phyloP scores from a whole-genome alignment of 2,329 filamentous ascomycete species.

The Arthrinium phaeospermum region DNA sequence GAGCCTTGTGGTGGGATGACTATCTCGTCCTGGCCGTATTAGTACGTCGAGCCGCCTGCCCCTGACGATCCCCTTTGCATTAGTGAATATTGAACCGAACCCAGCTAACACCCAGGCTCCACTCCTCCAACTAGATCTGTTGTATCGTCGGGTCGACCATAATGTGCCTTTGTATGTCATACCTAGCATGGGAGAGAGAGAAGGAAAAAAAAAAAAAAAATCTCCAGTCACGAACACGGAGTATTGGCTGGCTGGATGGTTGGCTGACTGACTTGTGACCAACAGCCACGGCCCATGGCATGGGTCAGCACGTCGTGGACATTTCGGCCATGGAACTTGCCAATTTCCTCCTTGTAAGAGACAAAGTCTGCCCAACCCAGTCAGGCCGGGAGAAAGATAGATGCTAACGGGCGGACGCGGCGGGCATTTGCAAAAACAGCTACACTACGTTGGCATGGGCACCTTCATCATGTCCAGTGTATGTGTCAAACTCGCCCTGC shows the following conservation, averaged over 20 bases:
- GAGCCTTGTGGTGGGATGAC: constrained; percentile 8
- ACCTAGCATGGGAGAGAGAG: background rate
- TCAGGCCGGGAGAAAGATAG: background rate
- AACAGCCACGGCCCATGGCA: background rate
- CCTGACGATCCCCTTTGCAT: background rate
- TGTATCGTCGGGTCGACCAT: background rate
- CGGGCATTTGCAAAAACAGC: background rate
- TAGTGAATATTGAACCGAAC: background rate
- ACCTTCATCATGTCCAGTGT: background rate
- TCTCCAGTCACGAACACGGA: background rate
- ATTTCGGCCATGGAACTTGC: background rate
- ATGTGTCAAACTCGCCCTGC: constrained; percentile 35
- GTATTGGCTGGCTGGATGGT: background rate
- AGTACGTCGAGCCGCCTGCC: background rate
- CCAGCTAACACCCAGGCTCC: background rate
- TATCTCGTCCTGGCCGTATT: constrained; percentile 1
- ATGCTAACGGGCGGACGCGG: background rate
- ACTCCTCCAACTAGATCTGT: background rate
- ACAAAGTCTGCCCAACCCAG: too few relatives aligned
- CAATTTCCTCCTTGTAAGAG: background rate
- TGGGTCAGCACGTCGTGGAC: background rate
- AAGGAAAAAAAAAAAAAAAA: background rate
- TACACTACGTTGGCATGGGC: constrained; percentile 10
- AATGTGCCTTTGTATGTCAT: background rate
- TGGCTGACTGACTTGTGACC: background rate